phyloP scores from a whole-genome alignment of 805 yeast species.

The Candida piceae region DNA sequence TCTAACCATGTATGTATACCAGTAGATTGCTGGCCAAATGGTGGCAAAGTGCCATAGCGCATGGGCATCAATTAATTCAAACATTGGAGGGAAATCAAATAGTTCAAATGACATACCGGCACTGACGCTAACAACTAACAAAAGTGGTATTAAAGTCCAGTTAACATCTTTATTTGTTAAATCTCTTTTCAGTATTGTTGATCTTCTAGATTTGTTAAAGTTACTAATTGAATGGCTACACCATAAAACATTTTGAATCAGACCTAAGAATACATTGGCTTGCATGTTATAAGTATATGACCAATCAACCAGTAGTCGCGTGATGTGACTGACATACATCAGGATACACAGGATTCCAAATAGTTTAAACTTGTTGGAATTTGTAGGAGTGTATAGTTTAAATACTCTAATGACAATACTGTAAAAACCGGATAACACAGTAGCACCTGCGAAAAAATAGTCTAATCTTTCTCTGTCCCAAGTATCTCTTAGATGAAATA shows the following conservation, averaged over 20 bases:
- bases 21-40: conserved; percentile 67
- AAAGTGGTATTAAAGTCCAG: conserved; percentile 49
- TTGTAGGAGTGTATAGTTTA: conserved; percentile 43
- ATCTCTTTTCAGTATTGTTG: conserved; percentile 16
- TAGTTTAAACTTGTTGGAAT: conserved; percentile 24
- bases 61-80: conserved; percentile 79
- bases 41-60: conserved; percentile 92
- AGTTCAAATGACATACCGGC: conserved; percentile 86
- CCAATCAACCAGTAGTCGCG: conserved; percentile 68
- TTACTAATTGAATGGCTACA: conserved; percentile 30
- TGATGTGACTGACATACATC: conserved; percentile 60
- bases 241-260: conserved; percentile 65
- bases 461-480: conserved; percentile 78
- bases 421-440: conserved; percentile 77
- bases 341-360: conserved; percentile 39
- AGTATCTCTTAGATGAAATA: conserved; percentile 86
- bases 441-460: conserved; percentile 88
- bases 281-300: conserved; percentile 92
- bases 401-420: conserved; percentile 58
- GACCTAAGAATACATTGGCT: conserved; percentile 76
- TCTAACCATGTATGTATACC: conserved; percentile 58
- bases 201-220: conserved; percentile 19
- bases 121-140: conserved; percentile 47
- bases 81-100: conserved; percentile 79
- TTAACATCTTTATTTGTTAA: conserved; percentile 25